phyloP scores from a whole-genome alignment of 2,329 filamentous ascomycete genomes.

The Shiraia bambusicola region DNA sequence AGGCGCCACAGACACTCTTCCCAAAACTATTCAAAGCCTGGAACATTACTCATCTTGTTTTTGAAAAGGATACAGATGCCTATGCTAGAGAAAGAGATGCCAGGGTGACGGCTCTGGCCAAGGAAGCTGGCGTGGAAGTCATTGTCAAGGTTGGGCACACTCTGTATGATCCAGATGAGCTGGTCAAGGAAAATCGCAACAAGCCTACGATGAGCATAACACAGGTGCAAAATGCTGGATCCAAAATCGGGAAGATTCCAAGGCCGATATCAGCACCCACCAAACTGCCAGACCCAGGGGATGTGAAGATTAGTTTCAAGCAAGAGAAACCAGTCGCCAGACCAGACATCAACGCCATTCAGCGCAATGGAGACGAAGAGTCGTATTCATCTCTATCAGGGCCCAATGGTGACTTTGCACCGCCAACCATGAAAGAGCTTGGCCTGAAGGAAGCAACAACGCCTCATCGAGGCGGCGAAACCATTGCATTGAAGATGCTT shows the following conservation, averaged over 20 bases:
- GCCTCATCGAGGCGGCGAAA: slow-evolving; percentile 71
- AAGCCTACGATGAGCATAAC: slow-evolving; percentile 74
- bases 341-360: slow-evolving; percentile 62
- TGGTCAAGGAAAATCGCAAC: slow-evolving; percentile 65
- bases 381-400: slow-evolving; percentile 65
- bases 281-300: slow-evolving; percentile 64
- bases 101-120: slow-evolving; percentile 59
- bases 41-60: slow-evolving; percentile 74
- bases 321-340: slow-evolving; percentile 54
- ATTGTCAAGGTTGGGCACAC: slow-evolving; percentile 66
- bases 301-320: slow-evolving; percentile 61
- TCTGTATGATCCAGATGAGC: slow-evolving; percentile 70
- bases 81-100: slow-evolving; percentile 68
- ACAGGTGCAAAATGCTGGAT: slow-evolving; percentile 62
- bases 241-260: slow-evolving; percentile 63
- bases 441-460: slow-evolving; percentile 63
- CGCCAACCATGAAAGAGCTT: slow-evolving; percentile 71
- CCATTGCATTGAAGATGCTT: slow-evolving; percentile 60
- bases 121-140: slow-evolving; percentile 67
- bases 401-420: slow-evolving; percentile 66
- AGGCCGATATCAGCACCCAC: slow-evolving; percentile 62
- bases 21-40: slow-evolving; percentile 73
- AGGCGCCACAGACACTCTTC: slow-evolving; percentile 70
- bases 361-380: slow-evolving; percentile 57
- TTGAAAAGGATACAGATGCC: slow-evolving; percentile 76